Conservation (phyloP, 1,284 basidiomycete genomes). For the Microbotryum violaceum region DNA sequence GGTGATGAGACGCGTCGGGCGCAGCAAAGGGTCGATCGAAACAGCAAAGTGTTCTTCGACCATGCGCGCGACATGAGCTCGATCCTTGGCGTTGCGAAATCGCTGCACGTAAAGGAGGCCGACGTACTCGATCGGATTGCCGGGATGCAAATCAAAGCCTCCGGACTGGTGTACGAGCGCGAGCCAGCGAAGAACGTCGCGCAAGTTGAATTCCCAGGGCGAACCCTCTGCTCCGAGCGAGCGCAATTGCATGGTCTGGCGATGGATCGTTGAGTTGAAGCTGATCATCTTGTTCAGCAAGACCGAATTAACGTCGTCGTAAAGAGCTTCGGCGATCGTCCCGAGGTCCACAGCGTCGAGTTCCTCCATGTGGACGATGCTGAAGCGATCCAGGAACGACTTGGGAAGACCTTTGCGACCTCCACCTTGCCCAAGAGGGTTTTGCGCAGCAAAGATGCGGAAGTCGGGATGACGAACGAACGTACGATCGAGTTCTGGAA, state of each 20-base stretch:
- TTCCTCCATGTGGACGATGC: constrained; percentile 89
- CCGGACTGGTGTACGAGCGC: constrained; percentile 44
- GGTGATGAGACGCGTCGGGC: constrained; percentile 45
- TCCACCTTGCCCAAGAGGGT: constrained; percentile 91
- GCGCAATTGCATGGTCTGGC: constrained; percentile 60
- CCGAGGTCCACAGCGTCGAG: constrained; percentile 71
- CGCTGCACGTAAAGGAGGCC: constrained; percentile 72
- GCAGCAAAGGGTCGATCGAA: constrained; percentile 36
- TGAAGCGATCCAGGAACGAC: constrained; percentile 96
- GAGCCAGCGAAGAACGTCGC: constrained; percentile 88
- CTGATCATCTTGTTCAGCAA: constrained; percentile 68
- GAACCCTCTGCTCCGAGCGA: constrained; percentile 73
- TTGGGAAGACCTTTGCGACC: constrained; percentile 96
- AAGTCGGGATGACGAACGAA: constrained; percentile 86
- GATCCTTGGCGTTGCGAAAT: constrained; percentile 69
- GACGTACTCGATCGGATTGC: constrained; percentile 59
- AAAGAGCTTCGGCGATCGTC: constrained; percentile 68
- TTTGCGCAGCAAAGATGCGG: constrained; percentile 96
- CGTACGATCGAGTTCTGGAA: constrained; percentile 86
- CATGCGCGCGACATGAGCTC: constrained; percentile 52
- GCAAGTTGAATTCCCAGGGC: constrained; percentile 98
- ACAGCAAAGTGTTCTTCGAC: constrained; percentile 58
- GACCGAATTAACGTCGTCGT: constrained; percentile 54
- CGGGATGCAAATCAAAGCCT: constrained; percentile 52
- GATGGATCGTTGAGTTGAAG: constrained; percentile 69